These are phyloP conservation scores for Peronosclerospora sorghi DNA, from an alignment of 352 stramenopile species.

Conservation along the genomic window DNA sequence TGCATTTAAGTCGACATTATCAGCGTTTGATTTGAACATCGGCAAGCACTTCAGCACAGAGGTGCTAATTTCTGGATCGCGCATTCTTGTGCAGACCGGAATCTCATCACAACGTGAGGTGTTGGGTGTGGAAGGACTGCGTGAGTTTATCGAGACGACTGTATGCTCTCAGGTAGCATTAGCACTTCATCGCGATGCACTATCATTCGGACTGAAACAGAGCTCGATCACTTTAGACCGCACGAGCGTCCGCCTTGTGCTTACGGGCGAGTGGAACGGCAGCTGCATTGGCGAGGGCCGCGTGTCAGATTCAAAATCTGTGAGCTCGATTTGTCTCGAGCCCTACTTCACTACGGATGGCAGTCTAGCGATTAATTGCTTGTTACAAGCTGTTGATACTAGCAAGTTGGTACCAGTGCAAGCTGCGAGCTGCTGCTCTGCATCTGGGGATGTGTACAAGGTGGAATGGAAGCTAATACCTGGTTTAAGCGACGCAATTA, in stretches of 20 bases:
- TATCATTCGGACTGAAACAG: conserved; percentile 70
- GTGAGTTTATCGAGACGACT: conserved; percentile 59
- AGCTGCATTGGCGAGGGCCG: conserved; percentile 79
- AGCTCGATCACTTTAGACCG: conserved; percentile 66
- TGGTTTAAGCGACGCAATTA: conserved; percentile 49
- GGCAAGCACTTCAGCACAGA: conserved; percentile 80
- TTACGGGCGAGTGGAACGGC: conserved; percentile 70
- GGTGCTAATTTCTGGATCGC: conserved; percentile 65
- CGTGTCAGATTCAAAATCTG: conserved; percentile 57
- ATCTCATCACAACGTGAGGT: conserved; percentile 47
- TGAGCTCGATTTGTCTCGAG: conserved; percentile 66
- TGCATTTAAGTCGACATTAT: conserved; percentile 61
- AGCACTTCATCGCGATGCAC: conserved; percentile 53
- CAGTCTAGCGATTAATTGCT: conserved; percentile 56
- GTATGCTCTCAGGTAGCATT: conserved; percentile 68
- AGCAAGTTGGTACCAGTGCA: conserved; percentile 24
- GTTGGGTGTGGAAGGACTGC: conserved; percentile 42
- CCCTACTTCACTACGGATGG: conserved; percentile 46
- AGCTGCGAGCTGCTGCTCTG: conserved; percentile 24
- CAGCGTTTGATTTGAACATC: conserved; percentile 70
- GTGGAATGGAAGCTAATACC: conserved; percentile 79
- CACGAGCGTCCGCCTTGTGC: conserved; percentile 60
- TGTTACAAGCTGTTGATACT: conserved; percentile 55
- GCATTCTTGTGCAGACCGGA: conserved; percentile 59
- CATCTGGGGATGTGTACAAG: conserved; percentile 37